phyloP scores from a whole-genome alignment of 768 basidiomycete genomes.

The Candolleomyces eurysporus region DNA sequence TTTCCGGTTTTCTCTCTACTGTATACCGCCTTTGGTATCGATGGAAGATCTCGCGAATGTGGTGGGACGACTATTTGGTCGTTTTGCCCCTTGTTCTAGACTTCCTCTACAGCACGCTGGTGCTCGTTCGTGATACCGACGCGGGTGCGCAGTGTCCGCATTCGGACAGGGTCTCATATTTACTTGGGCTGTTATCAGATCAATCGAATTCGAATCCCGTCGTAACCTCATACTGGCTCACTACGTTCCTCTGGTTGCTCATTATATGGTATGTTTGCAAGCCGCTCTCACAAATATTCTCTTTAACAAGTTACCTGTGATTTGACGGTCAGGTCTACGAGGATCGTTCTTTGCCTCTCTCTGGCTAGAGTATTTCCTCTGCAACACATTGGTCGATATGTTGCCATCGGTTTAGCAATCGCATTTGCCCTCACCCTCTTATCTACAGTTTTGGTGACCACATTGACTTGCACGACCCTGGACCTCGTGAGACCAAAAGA shows the following conservation, averaged over 20 bases:
- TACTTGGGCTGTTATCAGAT: background rate
- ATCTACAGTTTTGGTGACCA: background rate
- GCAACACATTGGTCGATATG: background rate
- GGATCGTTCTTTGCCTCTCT: background rate
- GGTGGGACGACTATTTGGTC: background rate
- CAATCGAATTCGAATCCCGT: background rate
- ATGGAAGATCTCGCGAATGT: background rate
- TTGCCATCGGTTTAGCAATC: background rate
- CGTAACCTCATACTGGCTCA: background rate
- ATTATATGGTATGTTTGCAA: background rate
- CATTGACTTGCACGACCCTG: background rate
- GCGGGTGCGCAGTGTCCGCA: background rate
- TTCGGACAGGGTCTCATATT: background rate
- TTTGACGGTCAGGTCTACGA: background rate
- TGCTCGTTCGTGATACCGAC: background rate
- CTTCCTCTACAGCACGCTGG: background rate
- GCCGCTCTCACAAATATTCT: background rate
- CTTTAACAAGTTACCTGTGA: background rate
- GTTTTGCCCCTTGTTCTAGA: background rate
- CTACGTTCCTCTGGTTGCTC: background rate
- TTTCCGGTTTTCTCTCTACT: background rate
- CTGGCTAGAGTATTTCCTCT: background rate
- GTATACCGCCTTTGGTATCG: background rate
- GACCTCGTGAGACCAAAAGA: background rate
- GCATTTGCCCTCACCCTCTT: background rate